phyloP scores from a whole-genome alignment of 2,329 filamentous ascomycete species.

The Coniochaeta sp. region DNA sequence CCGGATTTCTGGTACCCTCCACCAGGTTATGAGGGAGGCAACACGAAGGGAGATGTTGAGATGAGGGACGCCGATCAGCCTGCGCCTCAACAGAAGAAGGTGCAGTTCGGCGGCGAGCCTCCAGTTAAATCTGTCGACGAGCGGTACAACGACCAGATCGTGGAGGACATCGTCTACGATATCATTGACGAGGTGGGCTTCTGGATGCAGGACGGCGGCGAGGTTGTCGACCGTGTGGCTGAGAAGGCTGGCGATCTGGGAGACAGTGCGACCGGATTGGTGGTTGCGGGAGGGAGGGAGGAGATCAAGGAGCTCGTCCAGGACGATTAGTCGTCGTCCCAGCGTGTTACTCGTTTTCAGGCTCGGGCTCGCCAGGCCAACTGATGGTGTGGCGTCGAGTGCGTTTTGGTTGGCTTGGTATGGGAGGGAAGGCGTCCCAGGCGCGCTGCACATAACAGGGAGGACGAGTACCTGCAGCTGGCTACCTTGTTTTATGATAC shows the following conservation, averaged over 20 bases:
- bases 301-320: constrained; percentile 62
- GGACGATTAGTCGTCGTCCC: constrained; percentile 42
- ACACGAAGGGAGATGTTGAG: constrained; percentile 39
- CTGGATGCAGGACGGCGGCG: constrained; percentile 64
- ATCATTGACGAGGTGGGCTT: constrained; percentile 92
- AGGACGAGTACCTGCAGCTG: too few relatives aligned
- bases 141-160: constrained; percentile 86
- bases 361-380: too few relatives aligned
- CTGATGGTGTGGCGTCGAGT: too few relatives aligned
- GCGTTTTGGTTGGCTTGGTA: background rate
- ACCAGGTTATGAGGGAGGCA: constrained; percentile 42
- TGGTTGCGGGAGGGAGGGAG: constrained; percentile 34
- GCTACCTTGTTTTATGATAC: background rate
- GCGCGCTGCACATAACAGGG: too few relatives aligned
- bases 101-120: background rate
- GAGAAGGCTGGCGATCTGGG: constrained; percentile 25
- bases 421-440: too few relatives aligned
- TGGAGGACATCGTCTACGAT: constrained; percentile 89
- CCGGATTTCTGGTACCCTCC: constrained; percentile 89
- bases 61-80: constrained; percentile 31
- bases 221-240: constrained; percentile 34
- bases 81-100: background rate
- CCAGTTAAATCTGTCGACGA: constrained; percentile 52
- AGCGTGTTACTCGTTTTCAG: too few relatives aligned
- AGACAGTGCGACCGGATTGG: background rate